Conservation (phyloP, 2,329 filamentous ascomycete species). For the Colletotrichum eremochloae region DNA sequence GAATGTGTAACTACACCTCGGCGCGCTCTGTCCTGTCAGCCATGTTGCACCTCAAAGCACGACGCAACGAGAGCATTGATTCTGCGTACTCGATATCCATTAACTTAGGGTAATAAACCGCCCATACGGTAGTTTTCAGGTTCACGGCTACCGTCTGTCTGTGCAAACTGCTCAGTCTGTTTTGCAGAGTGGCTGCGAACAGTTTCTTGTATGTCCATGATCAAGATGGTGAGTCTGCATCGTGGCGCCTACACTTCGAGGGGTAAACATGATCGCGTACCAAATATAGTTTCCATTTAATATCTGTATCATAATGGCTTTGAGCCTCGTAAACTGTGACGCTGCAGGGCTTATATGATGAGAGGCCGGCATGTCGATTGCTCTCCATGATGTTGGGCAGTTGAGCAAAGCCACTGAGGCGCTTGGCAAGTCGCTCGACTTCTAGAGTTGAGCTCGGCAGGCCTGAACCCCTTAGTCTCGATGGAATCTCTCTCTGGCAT, state of each 20-base stretch:
- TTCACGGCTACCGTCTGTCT: background rate
- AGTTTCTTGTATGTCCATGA: background rate
- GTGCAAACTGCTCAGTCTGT: background rate
- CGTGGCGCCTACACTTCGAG: background rate
- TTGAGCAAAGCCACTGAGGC: background rate
- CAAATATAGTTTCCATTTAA: background rate
- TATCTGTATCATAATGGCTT: too few relatives aligned
- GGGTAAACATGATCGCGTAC: background rate
- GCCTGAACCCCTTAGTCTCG: background rate
- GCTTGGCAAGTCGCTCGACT: too few relatives aligned
- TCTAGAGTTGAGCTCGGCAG: background rate
- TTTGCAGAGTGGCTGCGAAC: background rate
- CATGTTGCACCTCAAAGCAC: background rate
- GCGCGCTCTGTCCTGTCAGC: background rate
- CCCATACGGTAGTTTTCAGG: background rate
- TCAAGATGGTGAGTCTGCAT: background rate
- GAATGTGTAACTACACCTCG: conserved; percentile 17
- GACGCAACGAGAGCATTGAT: background rate
- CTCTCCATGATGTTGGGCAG: background rate
- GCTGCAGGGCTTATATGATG: background rate
- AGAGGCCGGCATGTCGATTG: background rate
- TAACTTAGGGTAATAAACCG: background rate
- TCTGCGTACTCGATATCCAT: background rate
- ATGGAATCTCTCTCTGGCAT: too few relatives aligned
- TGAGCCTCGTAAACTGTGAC: too few relatives aligned